A percentile compares a stretch with the other conserved stretches of the same genome.
Conservation (phyloP, 2,329 filamentous ascomycete genomes). For the Alternaria gaisen region DNA sequence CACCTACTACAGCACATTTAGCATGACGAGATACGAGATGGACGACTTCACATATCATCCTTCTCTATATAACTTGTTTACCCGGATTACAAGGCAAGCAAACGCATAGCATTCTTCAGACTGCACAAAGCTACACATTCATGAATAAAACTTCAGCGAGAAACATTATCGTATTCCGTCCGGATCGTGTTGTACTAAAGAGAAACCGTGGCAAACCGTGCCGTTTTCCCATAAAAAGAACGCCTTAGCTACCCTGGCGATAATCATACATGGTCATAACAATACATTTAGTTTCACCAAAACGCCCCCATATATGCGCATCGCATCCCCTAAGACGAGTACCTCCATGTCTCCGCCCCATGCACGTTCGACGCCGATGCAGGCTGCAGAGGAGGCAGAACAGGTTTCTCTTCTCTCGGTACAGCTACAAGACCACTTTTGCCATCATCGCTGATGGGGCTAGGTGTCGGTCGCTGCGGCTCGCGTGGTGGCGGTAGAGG, state of each 20-base stretch:
- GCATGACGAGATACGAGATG: not conserved
- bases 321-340: constrained; percentile 13
- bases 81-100: not conserved
- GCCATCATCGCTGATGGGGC: constrained; percentile 46
- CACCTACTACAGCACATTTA: not conserved
- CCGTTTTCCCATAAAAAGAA: not conserved
- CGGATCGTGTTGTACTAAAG: not conserved
- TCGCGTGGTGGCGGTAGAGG: constrained; percentile 27
- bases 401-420: constrained; percentile 16
- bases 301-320: not conserved
- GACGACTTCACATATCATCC: not conserved
- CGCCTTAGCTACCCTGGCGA: not conserved
- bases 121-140: not conserved
- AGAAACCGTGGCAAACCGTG: not conserved
- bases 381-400: constrained; percentile 14
- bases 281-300: constrained; percentile 8
- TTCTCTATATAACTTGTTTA: not conserved
- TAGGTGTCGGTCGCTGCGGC: constrained; percentile 41
- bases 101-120: not conserved
- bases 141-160: not conserved
- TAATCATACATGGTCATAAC: constrained; percentile 15
- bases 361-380: constrained; percentile 22
- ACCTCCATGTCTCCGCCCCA: constrained; percentile 47
- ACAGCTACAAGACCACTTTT: constrained; percentile 21
- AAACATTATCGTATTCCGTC: not conserved